Evolutionary conservation across 2,329 filamentous ascomycete species (phyloP).

Genomic region (Fusarium sp.): DNA sequence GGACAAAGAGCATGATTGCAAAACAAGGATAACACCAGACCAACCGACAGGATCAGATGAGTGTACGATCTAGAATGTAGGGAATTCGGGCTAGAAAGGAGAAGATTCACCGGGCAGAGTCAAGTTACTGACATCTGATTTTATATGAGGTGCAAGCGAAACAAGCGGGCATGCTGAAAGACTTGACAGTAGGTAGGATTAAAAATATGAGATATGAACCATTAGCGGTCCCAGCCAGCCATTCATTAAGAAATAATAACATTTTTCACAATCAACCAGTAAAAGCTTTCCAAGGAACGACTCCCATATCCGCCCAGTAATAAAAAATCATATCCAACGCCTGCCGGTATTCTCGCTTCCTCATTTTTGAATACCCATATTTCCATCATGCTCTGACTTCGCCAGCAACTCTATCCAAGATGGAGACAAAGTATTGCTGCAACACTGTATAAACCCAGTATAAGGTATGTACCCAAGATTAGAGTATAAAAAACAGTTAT

Average conservation of each 20-base stretch:
- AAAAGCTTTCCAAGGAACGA: slow-evolving; percentile 42
- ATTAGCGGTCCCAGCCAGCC: slow-evolving; percentile 28
- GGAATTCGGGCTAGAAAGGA: not conserved
- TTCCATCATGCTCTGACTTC: slow-evolving; percentile 20
- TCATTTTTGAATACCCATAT: slow-evolving; percentile 39
- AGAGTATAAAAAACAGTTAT: slow-evolving; percentile 26
- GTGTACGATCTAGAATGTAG: not conserved
- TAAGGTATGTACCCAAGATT: slow-evolving; percentile 42
- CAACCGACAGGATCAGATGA: not conserved
- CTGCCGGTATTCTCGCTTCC: slow-evolving; percentile 35
- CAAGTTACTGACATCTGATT: not conserved
- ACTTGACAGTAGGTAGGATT: slow-evolving; percentile 20
- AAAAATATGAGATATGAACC: slow-evolving; percentile 22
- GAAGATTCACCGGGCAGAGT: not conserved
- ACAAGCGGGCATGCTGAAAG: not conserved
- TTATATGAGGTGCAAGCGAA: not conserved
- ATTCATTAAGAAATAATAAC: slow-evolving; percentile 38
- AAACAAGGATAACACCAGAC: not conserved
- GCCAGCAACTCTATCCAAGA: slow-evolving; percentile 21
- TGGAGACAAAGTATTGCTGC: slow-evolving; percentile 4
- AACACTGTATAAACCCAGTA: slow-evolving; percentile 32
- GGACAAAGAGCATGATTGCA: not conserved
- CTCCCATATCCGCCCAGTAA: slow-evolving; percentile 40
- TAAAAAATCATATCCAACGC: slow-evolving; percentile 34
- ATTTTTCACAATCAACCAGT: slow-evolving; percentile 41